phyloP scores from a whole-genome alignment of 2,329 filamentous ascomycete genomes.

The Pseudogymnoascus sp. region DNA sequence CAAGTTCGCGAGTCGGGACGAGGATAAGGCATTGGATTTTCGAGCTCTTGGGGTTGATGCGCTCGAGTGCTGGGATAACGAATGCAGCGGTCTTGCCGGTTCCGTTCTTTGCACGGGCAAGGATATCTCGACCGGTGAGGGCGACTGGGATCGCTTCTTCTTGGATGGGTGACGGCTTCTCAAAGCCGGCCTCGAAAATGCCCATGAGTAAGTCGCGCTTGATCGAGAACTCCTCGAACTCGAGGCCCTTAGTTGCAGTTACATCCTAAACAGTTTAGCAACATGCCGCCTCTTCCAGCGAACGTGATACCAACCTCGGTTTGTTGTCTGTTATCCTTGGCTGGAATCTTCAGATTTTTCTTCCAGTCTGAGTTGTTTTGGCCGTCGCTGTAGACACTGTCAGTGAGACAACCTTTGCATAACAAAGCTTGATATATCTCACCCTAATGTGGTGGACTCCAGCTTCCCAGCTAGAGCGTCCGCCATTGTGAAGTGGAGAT shows the following conservation, averaged over 20 bases:
- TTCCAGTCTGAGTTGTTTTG: constrained; percentile 62
- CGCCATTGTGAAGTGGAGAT: constrained; percentile 32
- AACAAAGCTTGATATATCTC: constrained; percentile 31
- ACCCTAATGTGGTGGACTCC: constrained; percentile 45
- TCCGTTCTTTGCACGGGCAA: constrained; percentile 95
- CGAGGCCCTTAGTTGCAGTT: constrained; percentile 91
- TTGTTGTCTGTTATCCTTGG: constrained; percentile 70
- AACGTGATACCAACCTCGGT: constrained; percentile 55
- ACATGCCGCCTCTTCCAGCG: constrained; percentile 6
- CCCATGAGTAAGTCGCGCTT: constrained; percentile 97
- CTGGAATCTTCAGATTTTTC: constrained; percentile 61
- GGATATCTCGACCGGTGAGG: constrained; percentile 86
- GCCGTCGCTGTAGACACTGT: constrained; percentile 39
- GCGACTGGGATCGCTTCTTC: constrained; percentile 98
- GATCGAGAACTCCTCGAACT: constrained; percentile 95
- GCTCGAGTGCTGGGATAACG: constrained; percentile 89
- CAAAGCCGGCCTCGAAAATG: constrained; percentile 97
- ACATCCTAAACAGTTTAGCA: constrained; percentile 62
- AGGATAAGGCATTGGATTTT: constrained; percentile 96
- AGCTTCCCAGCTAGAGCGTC: constrained; percentile 47
- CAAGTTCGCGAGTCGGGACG: constrained; percentile 92
- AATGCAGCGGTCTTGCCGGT: constrained; percentile 98
- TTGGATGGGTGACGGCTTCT: constrained; percentile 97
- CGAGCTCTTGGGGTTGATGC: constrained; percentile 91
- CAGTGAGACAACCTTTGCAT: constrained; percentile 31